Conservation (phyloP, 352 stramenopile species). For the Plasmopara viticola region DNA sequence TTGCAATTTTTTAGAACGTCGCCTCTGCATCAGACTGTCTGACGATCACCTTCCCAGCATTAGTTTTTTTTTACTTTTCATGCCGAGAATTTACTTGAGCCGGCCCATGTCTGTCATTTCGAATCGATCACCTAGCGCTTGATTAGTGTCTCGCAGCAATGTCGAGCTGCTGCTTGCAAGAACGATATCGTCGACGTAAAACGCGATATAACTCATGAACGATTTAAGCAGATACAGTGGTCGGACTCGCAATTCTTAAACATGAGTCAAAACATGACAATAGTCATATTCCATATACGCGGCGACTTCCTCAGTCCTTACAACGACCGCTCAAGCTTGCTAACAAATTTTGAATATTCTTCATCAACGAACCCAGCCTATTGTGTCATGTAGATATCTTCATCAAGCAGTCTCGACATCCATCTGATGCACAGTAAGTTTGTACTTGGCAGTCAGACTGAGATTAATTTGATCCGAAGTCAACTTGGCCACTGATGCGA, state of each 20-base stretch:
- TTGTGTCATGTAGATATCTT: not conserved
- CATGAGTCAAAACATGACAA: not conserved
- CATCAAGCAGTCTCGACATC: not conserved
- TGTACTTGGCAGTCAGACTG: conserved; percentile 1
- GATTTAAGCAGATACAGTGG: not conserved
- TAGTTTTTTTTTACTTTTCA: not conserved
- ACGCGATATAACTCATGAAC: not conserved
- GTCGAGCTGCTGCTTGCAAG: not conserved
- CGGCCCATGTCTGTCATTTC: not conserved
- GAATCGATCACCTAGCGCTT: not conserved
- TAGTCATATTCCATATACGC: not conserved
- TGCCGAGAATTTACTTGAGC: not conserved
- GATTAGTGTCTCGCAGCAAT: not conserved
- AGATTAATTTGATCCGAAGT: not conserved
- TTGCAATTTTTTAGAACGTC: no score
- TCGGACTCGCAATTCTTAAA: not conserved
- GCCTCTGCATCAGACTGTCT: not conserved
- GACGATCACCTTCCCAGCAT: not conserved
- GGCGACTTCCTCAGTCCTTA: no score
- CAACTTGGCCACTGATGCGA: not conserved
- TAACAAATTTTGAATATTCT: no score
- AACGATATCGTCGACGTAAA: not conserved
- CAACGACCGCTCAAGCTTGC: no score
- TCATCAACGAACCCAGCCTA: not conserved
- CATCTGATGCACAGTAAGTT: not conserved